Evolutionary conservation across 495 filamentous ascomycete genomes (phyloP), one percentile per base, ranked within the genome.

Genomic region (Aspergillus nanangensis): DNA sequence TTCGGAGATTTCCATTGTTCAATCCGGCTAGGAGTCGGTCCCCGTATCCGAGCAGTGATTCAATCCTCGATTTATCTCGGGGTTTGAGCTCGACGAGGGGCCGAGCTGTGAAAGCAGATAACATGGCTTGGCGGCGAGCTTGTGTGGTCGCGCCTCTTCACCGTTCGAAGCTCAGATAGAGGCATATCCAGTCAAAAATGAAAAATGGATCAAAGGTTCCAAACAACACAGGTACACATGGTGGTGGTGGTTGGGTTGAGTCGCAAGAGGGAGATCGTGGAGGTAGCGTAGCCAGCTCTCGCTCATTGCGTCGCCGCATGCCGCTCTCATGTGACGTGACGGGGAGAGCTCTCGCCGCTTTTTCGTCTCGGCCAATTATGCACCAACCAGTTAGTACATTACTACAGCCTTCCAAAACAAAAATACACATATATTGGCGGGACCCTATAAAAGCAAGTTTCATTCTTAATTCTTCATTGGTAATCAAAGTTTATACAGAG

Each of bases 51-150:
- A 96, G 77, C 45, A 97, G 84, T 4, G 87, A 88, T 66, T 97
- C 92, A 63, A 99, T 96, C 76, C 82, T 88, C 38, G 87, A 94
- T 70, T 91, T 95, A 77, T 97, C 93, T 59, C 89, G 83, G 58
- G 82, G 82, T 70, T 86, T 91, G 50, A 99, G 85, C 84, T 99
- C 93, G 75, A 96, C 84, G 58, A 97, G 87, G 51, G 94, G 87
- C 61, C 87, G 87, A 76, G 93, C 90, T 53, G 84, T 92, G 71
- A 99, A 98, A 65, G 94, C 92, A 71, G 93, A 95, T 67, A 97
- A 83, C 93, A 98, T 98, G 71, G 74, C 43, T 59, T 49, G 34
- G 55, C 41, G 41, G 39, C 48, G 41, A 54, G 49, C 48, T 55
- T 41, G 24, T 23, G 34, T 47, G 15, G 43, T 51, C 52, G 53